Percentiles rank a stretch among this genome's conserved stretches.
Conservation (phyloP, 148 eudicot genomes). For the Arctostaphylos glauca region DNA sequence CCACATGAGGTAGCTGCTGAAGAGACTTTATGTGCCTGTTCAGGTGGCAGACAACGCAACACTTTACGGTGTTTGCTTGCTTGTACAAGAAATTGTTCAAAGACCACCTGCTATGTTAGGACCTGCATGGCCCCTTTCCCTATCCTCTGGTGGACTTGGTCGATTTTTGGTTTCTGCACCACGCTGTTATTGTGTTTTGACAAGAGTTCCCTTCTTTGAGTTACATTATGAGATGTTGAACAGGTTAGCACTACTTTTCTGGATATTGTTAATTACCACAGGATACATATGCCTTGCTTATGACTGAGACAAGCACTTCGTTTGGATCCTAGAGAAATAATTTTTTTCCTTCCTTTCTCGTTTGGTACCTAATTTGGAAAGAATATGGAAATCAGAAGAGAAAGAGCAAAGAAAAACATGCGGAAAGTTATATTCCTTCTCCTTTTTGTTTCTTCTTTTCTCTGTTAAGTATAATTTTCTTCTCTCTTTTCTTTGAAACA, state of each 20-base stretch:
- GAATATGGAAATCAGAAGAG: neutral
- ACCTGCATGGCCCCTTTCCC: constrained; percentile 49
- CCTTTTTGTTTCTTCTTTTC: neutral
- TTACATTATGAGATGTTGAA: constrained; percentile 91
- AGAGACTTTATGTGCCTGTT: constrained; percentile 20
- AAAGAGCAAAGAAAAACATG: neutral
- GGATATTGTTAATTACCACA: neutral
- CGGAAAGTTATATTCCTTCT: neutral
- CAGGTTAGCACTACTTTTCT: constrained; percentile 47
- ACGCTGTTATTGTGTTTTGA: constrained; percentile 91
- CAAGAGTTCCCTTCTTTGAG: constrained; percentile 92
- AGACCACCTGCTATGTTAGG: constrained; percentile 70
- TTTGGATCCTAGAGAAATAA: neutral
- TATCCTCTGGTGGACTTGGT: constrained; percentile 47
- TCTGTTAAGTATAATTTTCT: too few species aligned
- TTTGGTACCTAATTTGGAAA: neutral
- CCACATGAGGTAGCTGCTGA: constrained; percentile 22
- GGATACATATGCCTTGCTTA: neutral
- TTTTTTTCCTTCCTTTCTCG: neutral
- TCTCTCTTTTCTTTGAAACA: neutral
- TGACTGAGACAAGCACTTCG: neutral
- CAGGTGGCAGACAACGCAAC: constrained; percentile 93
- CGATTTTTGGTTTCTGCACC: constrained; percentile 87
- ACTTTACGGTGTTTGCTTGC: constrained; percentile 94
- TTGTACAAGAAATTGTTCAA: constrained; percentile 89